Conservation (phyloP, 345 rosid genomes). For the Lepidium didymum region DNA sequence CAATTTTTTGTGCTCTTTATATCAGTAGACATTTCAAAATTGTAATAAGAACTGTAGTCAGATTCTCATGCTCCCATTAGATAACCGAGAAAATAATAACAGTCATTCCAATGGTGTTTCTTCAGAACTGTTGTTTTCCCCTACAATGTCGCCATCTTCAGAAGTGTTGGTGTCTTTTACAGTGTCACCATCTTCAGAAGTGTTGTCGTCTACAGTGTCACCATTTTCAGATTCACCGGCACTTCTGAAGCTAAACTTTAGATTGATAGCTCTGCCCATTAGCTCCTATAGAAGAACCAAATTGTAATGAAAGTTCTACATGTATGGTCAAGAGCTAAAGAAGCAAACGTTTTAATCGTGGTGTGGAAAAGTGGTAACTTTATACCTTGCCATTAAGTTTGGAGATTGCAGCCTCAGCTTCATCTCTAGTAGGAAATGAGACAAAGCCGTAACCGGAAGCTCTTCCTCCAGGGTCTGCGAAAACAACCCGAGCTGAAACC, state of each 20-base stretch:
- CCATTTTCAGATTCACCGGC: constrained; percentile 40
- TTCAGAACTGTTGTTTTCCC: constrained; percentile 18
- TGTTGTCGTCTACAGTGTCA: constrained; percentile 15
- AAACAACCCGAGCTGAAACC: constrained; percentile 63
- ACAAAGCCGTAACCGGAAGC: constrained; percentile 90
- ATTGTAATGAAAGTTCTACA: background rate
- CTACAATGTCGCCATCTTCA: constrained; percentile 28
- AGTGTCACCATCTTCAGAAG: constrained; percentile 14
- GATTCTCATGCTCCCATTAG: background rate
- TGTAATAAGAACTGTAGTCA: constrained; percentile 25
- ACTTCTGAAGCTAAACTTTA: constrained; percentile 52
- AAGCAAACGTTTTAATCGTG: background rate
- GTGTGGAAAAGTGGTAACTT: background rate
- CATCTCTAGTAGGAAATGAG: constrained; percentile 76
- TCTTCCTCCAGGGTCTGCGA: constrained; percentile 49
- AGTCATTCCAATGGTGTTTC: constrained; percentile 18
- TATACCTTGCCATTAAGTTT: constrained; percentile 75
- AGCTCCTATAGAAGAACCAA: constrained; percentile 47
- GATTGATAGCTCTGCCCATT: constrained; percentile 70
- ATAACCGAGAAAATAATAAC: constrained; percentile 14
- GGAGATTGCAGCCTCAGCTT: constrained; percentile 72
- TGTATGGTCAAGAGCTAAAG: background rate
- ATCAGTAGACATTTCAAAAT: constrained; percentile 17
- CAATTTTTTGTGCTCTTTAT: constrained; percentile 3
- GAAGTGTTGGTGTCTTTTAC: constrained; percentile 19